Conservation (phyloP, 805 yeast species). For the Starmerella gropengiesseri region DNA sequence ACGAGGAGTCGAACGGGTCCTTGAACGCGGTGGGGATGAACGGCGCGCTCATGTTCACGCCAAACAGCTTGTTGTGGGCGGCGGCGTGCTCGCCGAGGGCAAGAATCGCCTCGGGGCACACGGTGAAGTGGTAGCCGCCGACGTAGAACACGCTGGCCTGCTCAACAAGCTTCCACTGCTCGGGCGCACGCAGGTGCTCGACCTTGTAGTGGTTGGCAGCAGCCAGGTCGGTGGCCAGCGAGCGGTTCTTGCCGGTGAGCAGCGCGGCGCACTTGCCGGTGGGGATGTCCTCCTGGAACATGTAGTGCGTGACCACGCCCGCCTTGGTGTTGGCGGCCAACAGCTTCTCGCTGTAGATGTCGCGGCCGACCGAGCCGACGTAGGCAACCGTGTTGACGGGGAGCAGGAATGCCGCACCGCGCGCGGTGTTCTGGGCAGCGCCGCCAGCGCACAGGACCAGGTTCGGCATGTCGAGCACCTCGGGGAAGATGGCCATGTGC, state of each 20-base stretch:
- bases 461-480: constrained; percentile 49
- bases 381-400: constrained; percentile 76
- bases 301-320: constrained; percentile 80
- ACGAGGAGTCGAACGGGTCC: constrained; percentile 65
- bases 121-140: constrained; percentile 99
- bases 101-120: constrained; percentile 86
- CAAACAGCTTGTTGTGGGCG: constrained; percentile 61
- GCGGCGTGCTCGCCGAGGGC: constrained; percentile 89
- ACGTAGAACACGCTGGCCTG: constrained; percentile 74
- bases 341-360: constrained; percentile 71
- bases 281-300: constrained; percentile 60
- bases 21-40: constrained; percentile 93
- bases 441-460: constrained; percentile 89
- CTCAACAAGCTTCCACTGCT: constrained; percentile 80
- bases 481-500: constrained; percentile 78
- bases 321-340: constrained; percentile 73
- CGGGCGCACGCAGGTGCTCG: constrained; percentile 74
- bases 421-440: constrained; percentile 97
- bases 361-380: constrained; percentile 95
- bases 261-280: constrained; percentile 99
- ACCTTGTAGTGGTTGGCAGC: constrained; percentile 97
- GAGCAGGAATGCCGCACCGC: constrained; percentile 91
- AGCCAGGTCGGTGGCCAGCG: constrained; percentile 88
- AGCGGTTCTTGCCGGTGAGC: constrained; percentile 78
- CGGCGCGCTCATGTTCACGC: constrained; percentile 89